Base-by-base conservation (phyloP, 2,329 filamentous ascomycete species). In the Colletotrichum simmondsii region DNA sequence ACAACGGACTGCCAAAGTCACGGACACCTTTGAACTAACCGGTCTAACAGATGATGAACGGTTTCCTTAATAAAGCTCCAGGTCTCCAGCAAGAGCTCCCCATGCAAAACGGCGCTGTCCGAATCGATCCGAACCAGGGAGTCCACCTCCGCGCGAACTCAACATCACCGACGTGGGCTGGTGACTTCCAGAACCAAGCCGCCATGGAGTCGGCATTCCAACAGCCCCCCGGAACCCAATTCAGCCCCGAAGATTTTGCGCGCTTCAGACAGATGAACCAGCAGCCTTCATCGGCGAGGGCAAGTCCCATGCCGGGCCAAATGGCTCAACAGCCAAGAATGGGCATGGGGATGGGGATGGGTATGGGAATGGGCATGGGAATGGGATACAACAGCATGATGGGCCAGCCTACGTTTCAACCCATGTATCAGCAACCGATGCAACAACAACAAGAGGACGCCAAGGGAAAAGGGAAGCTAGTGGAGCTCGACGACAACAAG, bases 401-500 rank as follows among this genome's bases (percentile, higher is more conserved):
- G 76, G 84, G 85, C 75, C 83, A 83, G 12, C 84, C 87, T 72
- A 92, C 92, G 86, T 87, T 86, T 76, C 84, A 87, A 77, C 78
- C 84, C 78, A 83, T 89, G 85, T 83, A 86, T 74, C 82, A 85
- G 72, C 81, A 83, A 68, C 81, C 79, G 57, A 81, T 83, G 76
- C 80, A 87, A 78, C 79, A 87, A 78, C 86, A 86, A 77, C 84
- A 85, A 71, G 82, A 84, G 64, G 87, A 90, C 75, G 86, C 84
- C 62, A 93, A 95, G 82, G 94, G 93, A 72, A 98, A 98, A 81
- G 95, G 94, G 52, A 97, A 97, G 83, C 91, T 98, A 85, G 92
- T 98, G 14, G 97, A 98, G 85, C 89, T 98, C 28, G 95, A 98
- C 80, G 96, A 99, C 77, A 87, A 93, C 79, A 93, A 97, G 80